phyloP scores from a whole-genome alignment of 352 stramenopile species.

The Phytophthora idaei region DNA sequence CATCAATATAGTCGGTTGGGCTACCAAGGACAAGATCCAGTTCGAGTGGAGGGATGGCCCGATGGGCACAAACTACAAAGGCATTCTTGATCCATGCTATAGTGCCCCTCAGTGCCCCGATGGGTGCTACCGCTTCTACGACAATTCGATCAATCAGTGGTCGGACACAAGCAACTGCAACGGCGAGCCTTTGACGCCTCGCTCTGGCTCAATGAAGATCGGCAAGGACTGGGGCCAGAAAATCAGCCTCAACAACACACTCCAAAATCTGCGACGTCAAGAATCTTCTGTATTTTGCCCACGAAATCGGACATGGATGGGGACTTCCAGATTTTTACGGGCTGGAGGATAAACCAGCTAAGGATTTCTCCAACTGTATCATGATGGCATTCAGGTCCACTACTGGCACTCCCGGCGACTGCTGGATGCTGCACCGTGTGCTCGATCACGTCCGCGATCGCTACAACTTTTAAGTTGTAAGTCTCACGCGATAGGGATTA shows the following conservation, averaged over 20 bases:
- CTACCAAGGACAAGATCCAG: constrained; percentile 15
- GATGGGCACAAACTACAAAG: constrained; percentile 20
- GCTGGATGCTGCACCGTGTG: constrained; percentile 41
- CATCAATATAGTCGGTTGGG: constrained; percentile 31
- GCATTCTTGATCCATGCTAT: neutral
- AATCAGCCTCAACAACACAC: constrained; percentile 25
- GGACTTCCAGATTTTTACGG: constrained; percentile 28
- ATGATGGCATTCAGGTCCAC: constrained; percentile 36
- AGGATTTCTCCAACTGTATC: constrained; percentile 27
- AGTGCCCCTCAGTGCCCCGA: constrained; percentile 17
- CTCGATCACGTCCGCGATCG: constrained; percentile 32
- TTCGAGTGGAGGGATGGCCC: constrained; percentile 24
- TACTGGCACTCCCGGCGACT: constrained; percentile 31
- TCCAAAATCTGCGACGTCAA: constrained; percentile 13
- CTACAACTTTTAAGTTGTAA: constrained; percentile 27
- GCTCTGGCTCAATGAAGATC: constrained; percentile 32
- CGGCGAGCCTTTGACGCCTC: constrained; percentile 31
- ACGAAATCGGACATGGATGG: constrained; percentile 31
- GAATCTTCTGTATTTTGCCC: constrained; percentile 26
- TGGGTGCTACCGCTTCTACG: constrained; percentile 27
- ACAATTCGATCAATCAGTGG: constrained; percentile 20
- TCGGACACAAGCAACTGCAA: constrained; percentile 24
- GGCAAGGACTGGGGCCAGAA: constrained; percentile 28
- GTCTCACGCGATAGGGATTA: too few species aligned
- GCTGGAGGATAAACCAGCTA: constrained; percentile 16